Evolutionary conservation across 164 flowering plant genomes (phyloP), one percentile per base, ranked within the genome.

Genomic region (Annona squamosa): DNA sequence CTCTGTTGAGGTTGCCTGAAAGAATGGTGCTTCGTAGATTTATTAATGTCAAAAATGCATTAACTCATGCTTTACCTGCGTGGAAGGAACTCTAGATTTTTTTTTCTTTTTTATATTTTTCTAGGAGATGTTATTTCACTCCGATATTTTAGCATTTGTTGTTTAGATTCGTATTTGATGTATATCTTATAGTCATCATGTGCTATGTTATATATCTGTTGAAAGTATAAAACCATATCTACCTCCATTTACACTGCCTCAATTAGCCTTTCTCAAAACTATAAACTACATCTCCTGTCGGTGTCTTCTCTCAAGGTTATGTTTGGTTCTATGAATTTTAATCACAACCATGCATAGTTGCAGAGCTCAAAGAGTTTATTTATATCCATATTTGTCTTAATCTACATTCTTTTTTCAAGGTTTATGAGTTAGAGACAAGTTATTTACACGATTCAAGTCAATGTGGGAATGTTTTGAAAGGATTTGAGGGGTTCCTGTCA

Each of bases 391-490:
- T 7, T 52, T 52, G 59, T 52, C 70, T n/a, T 65, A 13, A 65
- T 17, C 5, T 37, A 0, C 48, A 6, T 65, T 16, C 48, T 65
- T 41, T 13, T 65, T 73, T 52, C 37, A 65, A 94, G 99, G 93
- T 92, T 3, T 91, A 88, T 83, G 98, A 92, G 63, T 82, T 92
- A 87, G 99, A 94, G 87, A 92, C 98, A 13, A 86, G 86, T 81
- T 94, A 94, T 79, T 83, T 94, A 71, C 99, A 94, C 74, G 99
- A 94, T 83, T 91, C 99, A 45, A 85, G 86, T 73, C 99, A 94
- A 79, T 88, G 94, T 82, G 99, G 99, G 70, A 94, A 91, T 83
- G 99, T 94, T 63, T 81, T 94, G 82, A 94, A 94, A 87, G 97
- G 98, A 77, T 92, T 86, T 78, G 99, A 92, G 71, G 94, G 98